phyloP scores from a whole-genome alignment of 2,329 filamentous ascomycete species.

The Claviceps pusilla region DNA sequence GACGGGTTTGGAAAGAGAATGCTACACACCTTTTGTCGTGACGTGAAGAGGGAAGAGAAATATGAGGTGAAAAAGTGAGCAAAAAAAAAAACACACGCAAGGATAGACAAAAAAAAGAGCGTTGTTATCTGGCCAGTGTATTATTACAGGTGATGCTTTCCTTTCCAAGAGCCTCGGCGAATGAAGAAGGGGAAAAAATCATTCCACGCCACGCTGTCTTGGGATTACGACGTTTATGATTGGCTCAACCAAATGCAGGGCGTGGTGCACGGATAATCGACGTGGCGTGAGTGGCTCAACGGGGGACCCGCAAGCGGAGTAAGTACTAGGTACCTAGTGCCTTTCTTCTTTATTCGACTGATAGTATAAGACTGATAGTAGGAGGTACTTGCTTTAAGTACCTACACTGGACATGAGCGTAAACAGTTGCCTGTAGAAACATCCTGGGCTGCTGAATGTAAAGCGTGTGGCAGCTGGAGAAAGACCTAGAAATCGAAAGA shows the following conservation, averaged over 20 bases:
- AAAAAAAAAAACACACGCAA: background rate
- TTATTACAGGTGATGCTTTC: background rate
- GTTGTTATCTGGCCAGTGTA: background rate
- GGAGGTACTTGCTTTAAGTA: too few species aligned
- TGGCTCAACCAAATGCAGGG: background rate
- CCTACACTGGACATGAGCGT: too few species aligned
- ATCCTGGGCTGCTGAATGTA: too few species aligned
- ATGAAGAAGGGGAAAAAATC: constrained; percentile 3
- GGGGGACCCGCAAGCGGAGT: constrained; percentile 1
- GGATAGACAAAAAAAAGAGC: too few species aligned
- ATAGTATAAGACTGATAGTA: too few species aligned
- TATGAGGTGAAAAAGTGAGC: background rate
- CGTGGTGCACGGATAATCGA: constrained; percentile 5
- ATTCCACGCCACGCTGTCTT: background rate
- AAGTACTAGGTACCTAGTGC: background rate
- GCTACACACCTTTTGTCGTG: background rate
- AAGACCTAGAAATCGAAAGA: too few species aligned
- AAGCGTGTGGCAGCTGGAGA: too few species aligned
- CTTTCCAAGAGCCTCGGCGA: background rate
- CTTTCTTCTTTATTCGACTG: background rate
- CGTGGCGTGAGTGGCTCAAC: constrained; percentile 4
- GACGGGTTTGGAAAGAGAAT: background rate
- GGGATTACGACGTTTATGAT: background rate
- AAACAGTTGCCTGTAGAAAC: too few species aligned
- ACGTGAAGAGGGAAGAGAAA: background rate